These are phyloP conservation scores for Hirsutella minnesotensis DNA, from an alignment of 2,329 filamentous ascomycete genomes.

Conservation along the genomic window DNA sequence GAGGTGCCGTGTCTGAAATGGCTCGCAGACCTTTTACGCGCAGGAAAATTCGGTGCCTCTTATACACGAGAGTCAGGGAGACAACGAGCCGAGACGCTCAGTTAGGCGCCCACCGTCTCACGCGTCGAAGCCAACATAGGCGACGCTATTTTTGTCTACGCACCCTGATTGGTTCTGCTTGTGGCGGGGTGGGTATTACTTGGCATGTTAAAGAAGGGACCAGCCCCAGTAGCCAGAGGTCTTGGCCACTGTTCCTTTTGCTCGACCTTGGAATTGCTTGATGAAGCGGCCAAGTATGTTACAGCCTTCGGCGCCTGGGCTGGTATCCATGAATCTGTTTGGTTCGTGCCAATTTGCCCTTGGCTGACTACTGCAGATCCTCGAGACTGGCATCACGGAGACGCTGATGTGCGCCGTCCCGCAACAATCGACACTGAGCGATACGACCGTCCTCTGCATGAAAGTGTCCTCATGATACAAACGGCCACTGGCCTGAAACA, in stretches of 20 bases:
- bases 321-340: background rate
- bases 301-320: background rate
- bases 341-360: background rate
- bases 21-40: background rate
- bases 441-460: background rate
- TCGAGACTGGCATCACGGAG: background rate
- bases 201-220: background rate
- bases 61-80: background rate
- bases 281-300: background rate
- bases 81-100: background rate
- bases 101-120: background rate
- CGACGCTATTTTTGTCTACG: background rate
- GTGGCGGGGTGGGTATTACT: background rate
- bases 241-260: background rate
- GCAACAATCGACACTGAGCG: background rate
- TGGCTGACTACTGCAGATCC: background rate
- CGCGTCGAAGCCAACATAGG: background rate
- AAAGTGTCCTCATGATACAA: background rate
- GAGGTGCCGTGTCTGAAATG: background rate
- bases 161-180: background rate
- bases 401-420: background rate
- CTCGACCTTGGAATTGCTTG: background rate
- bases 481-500: background rate
- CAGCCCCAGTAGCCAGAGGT: background rate
- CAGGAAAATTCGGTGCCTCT: background rate